Evolutionary conservation across 225 moss, liverwort and hornwort genomes (phyloP).

Genomic region (Rhytidiadelphus loreus): DNA sequence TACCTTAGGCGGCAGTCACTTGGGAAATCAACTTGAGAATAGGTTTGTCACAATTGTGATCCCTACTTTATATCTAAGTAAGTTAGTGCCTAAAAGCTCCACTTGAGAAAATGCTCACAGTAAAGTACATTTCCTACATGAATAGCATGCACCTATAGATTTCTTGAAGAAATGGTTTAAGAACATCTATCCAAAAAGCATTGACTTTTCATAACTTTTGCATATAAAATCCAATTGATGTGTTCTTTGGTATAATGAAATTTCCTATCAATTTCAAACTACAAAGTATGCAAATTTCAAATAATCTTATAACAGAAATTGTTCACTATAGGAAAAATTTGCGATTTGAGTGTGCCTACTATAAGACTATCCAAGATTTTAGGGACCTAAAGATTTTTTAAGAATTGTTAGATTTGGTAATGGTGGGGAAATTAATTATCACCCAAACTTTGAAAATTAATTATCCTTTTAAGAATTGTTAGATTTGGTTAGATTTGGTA

Average conservation of each 20-base stretch:
- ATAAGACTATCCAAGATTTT: not conserved
- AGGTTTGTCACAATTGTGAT: not conserved
- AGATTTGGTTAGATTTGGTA: not conserved
- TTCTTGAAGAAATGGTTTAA: not conserved
- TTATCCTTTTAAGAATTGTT: not conserved
- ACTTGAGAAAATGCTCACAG: not conserved
- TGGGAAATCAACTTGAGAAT: not conserved
- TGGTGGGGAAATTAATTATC: no score
- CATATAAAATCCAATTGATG: not conserved
- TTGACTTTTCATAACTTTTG: not conserved
- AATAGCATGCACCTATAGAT: not conserved
- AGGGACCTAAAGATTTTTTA: not conserved
- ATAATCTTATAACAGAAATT: rapidly evolving
- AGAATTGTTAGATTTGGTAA: not conserved
- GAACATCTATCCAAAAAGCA: not conserved
- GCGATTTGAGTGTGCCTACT: rapidly evolving
- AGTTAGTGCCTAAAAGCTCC: not conserved
- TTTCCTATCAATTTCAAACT: not conserved
- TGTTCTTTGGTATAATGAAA: not conserved
- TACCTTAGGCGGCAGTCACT: rapidly evolving
- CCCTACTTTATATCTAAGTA: not conserved
- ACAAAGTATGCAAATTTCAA: no score
- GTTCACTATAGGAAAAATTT: rapidly evolving
- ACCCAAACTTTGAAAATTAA: no score
- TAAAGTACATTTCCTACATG: not conserved